Base-by-base conservation (phyloP, 2,329 filamentous ascomycete genomes). In the Aureobasidium leucospermi region DNA sequence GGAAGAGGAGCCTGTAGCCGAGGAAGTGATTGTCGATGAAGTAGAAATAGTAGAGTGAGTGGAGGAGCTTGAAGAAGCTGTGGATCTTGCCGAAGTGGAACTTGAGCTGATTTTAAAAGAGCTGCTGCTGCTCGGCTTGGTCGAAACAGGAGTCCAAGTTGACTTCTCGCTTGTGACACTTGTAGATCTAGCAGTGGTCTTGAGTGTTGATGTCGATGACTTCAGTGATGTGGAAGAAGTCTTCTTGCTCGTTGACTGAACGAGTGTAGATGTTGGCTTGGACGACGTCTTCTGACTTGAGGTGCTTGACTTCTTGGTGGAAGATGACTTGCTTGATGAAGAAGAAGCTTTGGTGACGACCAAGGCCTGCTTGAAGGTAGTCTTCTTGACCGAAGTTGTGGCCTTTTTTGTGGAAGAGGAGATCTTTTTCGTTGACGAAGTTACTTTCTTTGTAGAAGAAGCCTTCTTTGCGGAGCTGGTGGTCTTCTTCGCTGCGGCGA, bases 401-500 rank as follows among this genome's bases (percentile, higher is more conserved):
- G 41, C 7, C 39, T 34, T 32, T 13, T 43, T 45, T 6, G 39
- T 45, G 5, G 52, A 56, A 6, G 55, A 38, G n/a, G 55, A 31
- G 36, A 45, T 19, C 23, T 58, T 58, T 34, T 29, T 48, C 7
- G 55, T 48, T 6, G 55, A 58, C 13, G 51, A 43, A 9, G 51
- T 51, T 6, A n/a, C 39, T n/a, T 34, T 43, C 6, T n/a, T 28
- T 6, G 39, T 56, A 4, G 41, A 28, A n/a, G 55, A 39, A 34
- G 55, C 11, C 36, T 42, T 48, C 29, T 58, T 58, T 7, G 23
- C 34, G n/a, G 31, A 11, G 11, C 19, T 42, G 5, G 19, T 46
- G 4, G 55, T 48, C 36, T 58, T 58, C 29, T 58, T 58, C 16
- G 55, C 55, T 23, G 55, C 55, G 1, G 55, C 55, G 10, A 36